Evolutionary conservation across 495 filamentous ascomycete genomes (phyloP).

Genomic region (Xylaria venustula): DNA sequence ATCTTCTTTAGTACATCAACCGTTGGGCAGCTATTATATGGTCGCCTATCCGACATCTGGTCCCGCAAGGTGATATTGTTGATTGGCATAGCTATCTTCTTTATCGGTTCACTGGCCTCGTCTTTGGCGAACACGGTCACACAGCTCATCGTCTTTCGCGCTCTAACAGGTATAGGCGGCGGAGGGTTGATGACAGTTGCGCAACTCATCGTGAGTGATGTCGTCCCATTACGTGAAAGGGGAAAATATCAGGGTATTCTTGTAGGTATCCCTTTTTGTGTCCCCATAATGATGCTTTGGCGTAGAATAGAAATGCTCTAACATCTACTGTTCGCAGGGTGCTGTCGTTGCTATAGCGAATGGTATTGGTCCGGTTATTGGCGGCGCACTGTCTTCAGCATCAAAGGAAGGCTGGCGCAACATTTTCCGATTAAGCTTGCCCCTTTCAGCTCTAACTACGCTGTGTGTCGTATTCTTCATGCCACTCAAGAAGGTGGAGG

Average conservation of each 20-base stretch:
- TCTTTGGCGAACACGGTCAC: conserved; percentile 51
- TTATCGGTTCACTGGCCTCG: conserved; percentile 52
- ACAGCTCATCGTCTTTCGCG: conserved; percentile 55
- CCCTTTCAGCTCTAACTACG: conserved; percentile 43
- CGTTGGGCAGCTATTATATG: conserved; percentile 56
- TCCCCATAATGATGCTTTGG: neutral
- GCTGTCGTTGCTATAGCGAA: conserved; percentile 54
- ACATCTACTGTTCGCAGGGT: conserved; percentile 28
- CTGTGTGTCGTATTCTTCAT: conserved; percentile 50
- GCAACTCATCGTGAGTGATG: conserved; percentile 55
- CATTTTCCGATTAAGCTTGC: conserved; percentile 55
- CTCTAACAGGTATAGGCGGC: conserved; percentile 55
- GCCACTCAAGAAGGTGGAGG: conserved; percentile 49
- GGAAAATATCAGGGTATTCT: conserved; percentile 62
- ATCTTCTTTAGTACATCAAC: conserved; percentile 44
- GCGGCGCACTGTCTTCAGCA: conserved; percentile 46
- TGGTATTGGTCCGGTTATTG: conserved; percentile 55
- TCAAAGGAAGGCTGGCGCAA: conserved; percentile 50
- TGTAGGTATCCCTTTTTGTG: conserved; percentile 17
- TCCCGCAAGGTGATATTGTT: conserved; percentile 55
- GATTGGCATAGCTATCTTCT: conserved; percentile 51
- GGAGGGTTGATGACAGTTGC: conserved; percentile 57
- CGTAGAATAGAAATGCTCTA: no score
- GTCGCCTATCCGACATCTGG: conserved; percentile 57
- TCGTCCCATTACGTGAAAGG: conserved; percentile 53